These are phyloP conservation scores for Eucalyptus regnans DNA, from an alignment of 345 rosid species.

Conservation along the genomic window DNA sequence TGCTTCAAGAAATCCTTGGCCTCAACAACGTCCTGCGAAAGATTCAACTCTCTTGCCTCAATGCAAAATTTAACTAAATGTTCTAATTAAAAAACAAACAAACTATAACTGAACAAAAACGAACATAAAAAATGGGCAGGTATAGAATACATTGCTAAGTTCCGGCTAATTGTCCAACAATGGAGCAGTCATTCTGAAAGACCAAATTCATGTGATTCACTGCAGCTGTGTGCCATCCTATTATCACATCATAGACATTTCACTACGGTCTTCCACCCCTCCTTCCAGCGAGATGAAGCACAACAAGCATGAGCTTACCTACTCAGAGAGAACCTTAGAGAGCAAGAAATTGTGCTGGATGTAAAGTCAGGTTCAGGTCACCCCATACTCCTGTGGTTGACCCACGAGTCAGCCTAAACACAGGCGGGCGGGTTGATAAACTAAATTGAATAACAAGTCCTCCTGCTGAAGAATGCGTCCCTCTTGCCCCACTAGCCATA, in stretches of 20 bases:
- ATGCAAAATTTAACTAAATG: not conserved
- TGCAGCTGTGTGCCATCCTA: not conserved
- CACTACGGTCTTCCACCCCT: not conserved
- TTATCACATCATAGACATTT: not conserved
- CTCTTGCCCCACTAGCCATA: not conserved
- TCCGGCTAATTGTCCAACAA: not conserved
- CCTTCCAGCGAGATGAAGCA: not conserved
- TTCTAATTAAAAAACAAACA: not conserved
- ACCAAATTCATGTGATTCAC: not conserved
- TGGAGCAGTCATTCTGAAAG: not conserved
- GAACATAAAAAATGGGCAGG: not conserved
- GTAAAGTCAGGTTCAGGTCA: not conserved
- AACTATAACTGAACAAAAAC: not conserved
- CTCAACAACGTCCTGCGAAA: constrained; percentile 62
- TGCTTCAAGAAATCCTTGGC: constrained; percentile 59
- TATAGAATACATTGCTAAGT: not conserved
- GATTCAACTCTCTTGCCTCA: not conserved
- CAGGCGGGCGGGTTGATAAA: not conserved
- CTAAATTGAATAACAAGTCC: not conserved
- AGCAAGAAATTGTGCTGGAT: not conserved
- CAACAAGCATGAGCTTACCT: not conserved
- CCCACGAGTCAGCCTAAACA: not conserved
- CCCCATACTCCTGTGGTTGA: not conserved
- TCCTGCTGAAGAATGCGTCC: not conserved
- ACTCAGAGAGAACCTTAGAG: not conserved